Base-by-base conservation (phyloP, 176 grass and related monocot species). In the Pontederia paniculata region DNA sequence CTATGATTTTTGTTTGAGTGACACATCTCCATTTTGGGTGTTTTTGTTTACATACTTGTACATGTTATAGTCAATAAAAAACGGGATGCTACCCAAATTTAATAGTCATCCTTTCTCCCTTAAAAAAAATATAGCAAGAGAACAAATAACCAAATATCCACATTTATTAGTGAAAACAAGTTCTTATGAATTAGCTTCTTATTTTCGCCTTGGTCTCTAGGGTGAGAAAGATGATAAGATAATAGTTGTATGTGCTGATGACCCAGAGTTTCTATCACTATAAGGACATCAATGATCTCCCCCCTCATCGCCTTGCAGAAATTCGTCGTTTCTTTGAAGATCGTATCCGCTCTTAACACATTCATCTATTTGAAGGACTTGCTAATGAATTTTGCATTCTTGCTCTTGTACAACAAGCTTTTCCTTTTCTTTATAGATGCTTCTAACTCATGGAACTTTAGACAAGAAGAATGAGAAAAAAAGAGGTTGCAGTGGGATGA, bases 221-320 rank as follows among this genome's bases (percentile, higher is more conserved):
- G 93, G 93, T 2, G 93, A 98, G 83, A 97, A 87, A 71, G 93
- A 91, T 81, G 93, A 98, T 53, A 98, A 98, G 77, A 98, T 97
- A 71, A 97, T 90, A 76, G 91, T 86, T n/a, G 91, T 97, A 21
- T 97, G 91, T 81, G 91, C 91, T 70, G 91, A 97, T 65, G 91
- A 97, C 65, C 91, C 91, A 50, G 86, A 97, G 63, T 90, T 74
- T 52, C 78, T n/a, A 80, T 49, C 91, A 97, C 77, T 87, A 84
- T 74, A 87, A 41, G 41, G 91, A 97, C 86, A 97, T 97, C 67
- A 90, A 78, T 57, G 91, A 97, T 0, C 74, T 97, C 44, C 82
- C 91, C 50, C 77, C 74, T 0, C 91, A 97, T 67, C 91, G 86
- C 53, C 86, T 97, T 48, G 82, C 84, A 70, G 91, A 97, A 72